A percentile compares a stretch with the other conserved stretches of the same genome.
Evolutionary conservation across 345 rosid genomes (phyloP).

Genomic region (Draba incana): DNA sequence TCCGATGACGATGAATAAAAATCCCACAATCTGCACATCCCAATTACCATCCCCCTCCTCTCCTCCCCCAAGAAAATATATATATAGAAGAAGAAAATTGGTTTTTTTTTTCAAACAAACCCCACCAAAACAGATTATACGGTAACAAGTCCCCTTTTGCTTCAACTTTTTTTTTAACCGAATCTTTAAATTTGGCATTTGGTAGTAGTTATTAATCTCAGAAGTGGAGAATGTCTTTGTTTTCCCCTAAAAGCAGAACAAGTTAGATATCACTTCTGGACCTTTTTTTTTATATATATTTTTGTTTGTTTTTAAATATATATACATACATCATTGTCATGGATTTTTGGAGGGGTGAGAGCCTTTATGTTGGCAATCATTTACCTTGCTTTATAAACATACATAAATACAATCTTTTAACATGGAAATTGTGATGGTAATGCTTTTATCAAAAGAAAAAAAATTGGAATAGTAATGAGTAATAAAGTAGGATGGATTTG

Average conservation of each 20-base stretch:
- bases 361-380: not conserved
- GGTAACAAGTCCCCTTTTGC: slow-evolving; percentile 25
- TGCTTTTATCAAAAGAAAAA: too few species aligned
- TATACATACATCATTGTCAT: slow-evolving; percentile 21
- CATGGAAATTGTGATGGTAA: too few species aligned
- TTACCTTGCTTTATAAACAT: not conserved
- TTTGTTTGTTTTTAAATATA: not conserved
- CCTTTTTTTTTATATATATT: not conserved
- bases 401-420: too few species aligned
- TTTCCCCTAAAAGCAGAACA: slow-evolving; percentile 22
- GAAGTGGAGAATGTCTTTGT: slow-evolving; percentile 29
- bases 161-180: slow-evolving; percentile 23
- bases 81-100: slow-evolving; percentile 21
- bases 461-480: too few species aligned
- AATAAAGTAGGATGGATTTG: too few species aligned
- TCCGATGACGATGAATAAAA: slow-evolving; percentile 67
- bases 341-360: slow-evolving; percentile 35
- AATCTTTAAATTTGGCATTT: slow-evolving; percentile 27
- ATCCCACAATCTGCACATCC: slow-evolving; percentile 30
- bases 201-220: slow-evolving; percentile 28
- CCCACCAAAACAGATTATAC: slow-evolving; percentile 32
- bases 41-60: not conserved
- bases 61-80: slow-evolving; percentile 8
- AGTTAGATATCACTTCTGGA: slow-evolving; percentile 25
- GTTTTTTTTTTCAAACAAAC: not conserved